phyloP scores from a whole-genome alignment of 139 green algal genomes.

The Asterochloris sp. region DNA sequence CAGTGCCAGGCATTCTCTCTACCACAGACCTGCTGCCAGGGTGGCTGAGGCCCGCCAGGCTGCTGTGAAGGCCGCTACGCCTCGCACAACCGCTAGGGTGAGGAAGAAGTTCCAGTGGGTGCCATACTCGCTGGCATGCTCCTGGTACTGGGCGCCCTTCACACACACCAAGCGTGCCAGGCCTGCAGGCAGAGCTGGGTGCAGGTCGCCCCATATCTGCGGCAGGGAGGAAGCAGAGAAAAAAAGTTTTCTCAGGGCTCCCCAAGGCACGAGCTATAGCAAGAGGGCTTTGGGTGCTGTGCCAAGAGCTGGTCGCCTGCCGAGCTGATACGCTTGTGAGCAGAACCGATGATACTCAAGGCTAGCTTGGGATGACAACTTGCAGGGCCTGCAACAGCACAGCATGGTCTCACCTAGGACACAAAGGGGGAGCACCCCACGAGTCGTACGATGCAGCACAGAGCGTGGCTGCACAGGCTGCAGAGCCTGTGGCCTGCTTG shows the following conservation, averaged over 20 bases:
- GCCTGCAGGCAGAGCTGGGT: conserved; percentile 19
- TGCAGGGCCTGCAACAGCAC: not conserved
- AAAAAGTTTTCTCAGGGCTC: not conserved
- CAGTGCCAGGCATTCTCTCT: too few relatives aligned
- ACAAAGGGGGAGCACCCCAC: too few relatives aligned
- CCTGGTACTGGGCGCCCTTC: conserved; percentile 61
- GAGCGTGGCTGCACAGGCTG: not conserved
- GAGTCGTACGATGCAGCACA: not conserved
- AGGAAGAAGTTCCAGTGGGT: conserved; percentile 97
- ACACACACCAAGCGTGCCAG: conserved; percentile 42
- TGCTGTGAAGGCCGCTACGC: conserved; percentile 31
- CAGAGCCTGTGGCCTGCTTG: not conserved
- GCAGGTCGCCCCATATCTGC: not conserved
- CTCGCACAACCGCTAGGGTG: conserved; percentile 72
- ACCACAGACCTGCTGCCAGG: conserved; percentile 1
- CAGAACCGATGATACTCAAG: not conserved
- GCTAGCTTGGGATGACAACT: not conserved
- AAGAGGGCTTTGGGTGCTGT: not conserved
- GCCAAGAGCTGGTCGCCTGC: not conserved
- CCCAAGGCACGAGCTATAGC: not conserved
- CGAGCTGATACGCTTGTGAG: not conserved
- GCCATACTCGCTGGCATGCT: conserved; percentile 86
- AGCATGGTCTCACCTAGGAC: not conserved
- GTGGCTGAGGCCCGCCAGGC: not conserved
- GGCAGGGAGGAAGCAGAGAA: not conserved